Evolutionary conservation across 345 rosid species (phyloP).

Genomic region (Hevea brasiliensis): DNA sequence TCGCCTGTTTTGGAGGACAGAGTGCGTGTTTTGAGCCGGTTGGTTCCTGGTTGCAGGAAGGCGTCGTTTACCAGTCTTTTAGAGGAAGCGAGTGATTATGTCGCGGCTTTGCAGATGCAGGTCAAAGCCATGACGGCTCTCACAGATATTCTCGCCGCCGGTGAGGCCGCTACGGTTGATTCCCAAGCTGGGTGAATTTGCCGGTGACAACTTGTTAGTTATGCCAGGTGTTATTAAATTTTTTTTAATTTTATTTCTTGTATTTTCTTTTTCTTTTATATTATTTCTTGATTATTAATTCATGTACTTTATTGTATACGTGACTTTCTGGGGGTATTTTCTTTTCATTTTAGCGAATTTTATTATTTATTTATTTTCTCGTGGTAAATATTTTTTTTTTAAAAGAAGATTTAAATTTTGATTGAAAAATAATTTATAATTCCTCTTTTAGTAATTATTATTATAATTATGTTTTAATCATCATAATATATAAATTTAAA

Average conservation of each 20-base stretch:
- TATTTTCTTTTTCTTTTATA: background rate
- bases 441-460: too few species aligned
- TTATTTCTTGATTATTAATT: constrained; percentile 15
- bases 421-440: too few species aligned
- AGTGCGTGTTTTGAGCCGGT: constrained; percentile 50
- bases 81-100: constrained; percentile 80
- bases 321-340: constrained; percentile 9
- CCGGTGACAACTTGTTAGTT: background rate
- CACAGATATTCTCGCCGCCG: constrained; percentile 41
- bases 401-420: too few species aligned
- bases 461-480: too few species aligned
- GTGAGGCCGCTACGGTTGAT: background rate
- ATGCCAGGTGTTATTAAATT: constrained; percentile 32
- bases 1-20: constrained; percentile 57
- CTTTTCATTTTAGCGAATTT: background rate
- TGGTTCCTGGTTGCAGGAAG: constrained; percentile 91
- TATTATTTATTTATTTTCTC: background rate
- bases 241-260: constrained; percentile 3
- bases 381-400: too few species aligned
- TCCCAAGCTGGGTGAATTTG: background rate
- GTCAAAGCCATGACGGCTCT: constrained; percentile 76
- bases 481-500: too few species aligned
- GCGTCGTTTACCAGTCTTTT: constrained; percentile 51
- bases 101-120: constrained; percentile 96
- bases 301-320: constrained; percentile 43